Evolutionary conservation across 1,284 basidiomycete species (phyloP), one percentile per base, ranked within the genome.

Genomic region (Entoloma clypeatum): DNA sequence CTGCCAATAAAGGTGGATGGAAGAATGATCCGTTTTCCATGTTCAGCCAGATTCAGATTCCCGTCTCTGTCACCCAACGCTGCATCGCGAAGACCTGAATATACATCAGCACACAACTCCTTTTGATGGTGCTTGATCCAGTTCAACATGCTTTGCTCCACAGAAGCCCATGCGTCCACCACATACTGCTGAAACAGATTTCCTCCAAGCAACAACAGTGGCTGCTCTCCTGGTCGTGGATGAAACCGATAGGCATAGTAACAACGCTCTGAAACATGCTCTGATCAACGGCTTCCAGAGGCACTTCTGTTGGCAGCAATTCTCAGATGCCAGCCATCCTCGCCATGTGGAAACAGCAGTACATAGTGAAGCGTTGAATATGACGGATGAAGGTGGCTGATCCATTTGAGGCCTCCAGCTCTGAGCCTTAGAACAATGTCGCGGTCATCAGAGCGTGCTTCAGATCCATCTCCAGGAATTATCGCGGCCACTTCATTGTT

Each of bases 151-250:
- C 31, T 45, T 13, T 64, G 54, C 1, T 65, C 54, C 17, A 53
- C 49, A 0, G 48, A 48, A 6, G 59, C 58, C 56, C 52, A 65
- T 1, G 41, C 50, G 51, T 65, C 56, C 41, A 52, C 55, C n/a
- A 68, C 14, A 54, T 60, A 70, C 11, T 69, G 63, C 32, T 70
- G 65, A 25, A 75, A 64, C 0, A 76, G 57, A 0, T 59, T 53
- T 0, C 66, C 63, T 39, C 56, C 65, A 10, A 51, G 60, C 13
- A 73, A 56, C 2, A 75, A 35, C 7, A 56, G 47, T n/a, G 53
- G 49, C 29, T 52, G 57, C 34, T 64, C 55, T 24, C 43, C 36
- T 1, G 11, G 31, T 0, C 63, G 48, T 5, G 30, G 32, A 23
- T 68, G 64, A 2, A 71, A 42, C 0, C 54, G 51, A 42, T 61